phyloP scores from a whole-genome alignment of 306 rosid species.

The Vigna radiata region DNA sequence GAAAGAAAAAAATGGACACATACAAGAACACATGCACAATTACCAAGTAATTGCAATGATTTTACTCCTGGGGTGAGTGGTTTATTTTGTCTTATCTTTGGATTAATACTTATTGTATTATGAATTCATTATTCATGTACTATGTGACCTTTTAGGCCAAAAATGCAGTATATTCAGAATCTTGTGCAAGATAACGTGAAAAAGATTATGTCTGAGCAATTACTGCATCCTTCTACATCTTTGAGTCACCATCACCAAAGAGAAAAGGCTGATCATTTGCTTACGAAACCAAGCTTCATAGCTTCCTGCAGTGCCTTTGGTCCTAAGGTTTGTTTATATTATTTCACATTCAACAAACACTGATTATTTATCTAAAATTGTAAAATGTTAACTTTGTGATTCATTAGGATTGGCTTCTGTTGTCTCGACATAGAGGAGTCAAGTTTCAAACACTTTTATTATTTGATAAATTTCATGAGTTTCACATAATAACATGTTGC shows the following conservation, averaged over 20 bases:
- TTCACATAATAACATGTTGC: slow-evolving; percentile 2
- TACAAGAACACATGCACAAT: slow-evolving; percentile 72
- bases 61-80: slow-evolving; percentile 76
- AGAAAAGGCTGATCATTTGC: slow-evolving; percentile 47
- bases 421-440: neutral
- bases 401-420: neutral
- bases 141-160: slow-evolving; percentile 64
- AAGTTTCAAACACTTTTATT: neutral
- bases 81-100: slow-evolving; percentile 17
- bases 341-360: too few species aligned
- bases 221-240: slow-evolving; percentile 58
- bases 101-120: slow-evolving; percentile 21
- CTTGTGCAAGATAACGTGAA: slow-evolving; percentile 68
- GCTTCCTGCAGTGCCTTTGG: slow-evolving; percentile 91
- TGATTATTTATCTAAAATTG: too few species aligned
- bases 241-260: slow-evolving; percentile 53
- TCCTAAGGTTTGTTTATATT: slow-evolving; percentile 71
- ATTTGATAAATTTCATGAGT: neutral
- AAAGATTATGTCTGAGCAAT: slow-evolving; percentile 73
- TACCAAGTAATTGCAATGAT: slow-evolving; percentile 92
- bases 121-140: slow-evolving; percentile 8
- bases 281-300: slow-evolving; percentile 69
- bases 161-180: slow-evolving; percentile 69
- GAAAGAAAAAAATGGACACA: slow-evolving; percentile 55
- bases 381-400: neutral